These are phyloP conservation scores for Psophocarpus tetragonolobus DNA, from an alignment of 306 rosid genomes.

Conservation along the genomic window DNA sequence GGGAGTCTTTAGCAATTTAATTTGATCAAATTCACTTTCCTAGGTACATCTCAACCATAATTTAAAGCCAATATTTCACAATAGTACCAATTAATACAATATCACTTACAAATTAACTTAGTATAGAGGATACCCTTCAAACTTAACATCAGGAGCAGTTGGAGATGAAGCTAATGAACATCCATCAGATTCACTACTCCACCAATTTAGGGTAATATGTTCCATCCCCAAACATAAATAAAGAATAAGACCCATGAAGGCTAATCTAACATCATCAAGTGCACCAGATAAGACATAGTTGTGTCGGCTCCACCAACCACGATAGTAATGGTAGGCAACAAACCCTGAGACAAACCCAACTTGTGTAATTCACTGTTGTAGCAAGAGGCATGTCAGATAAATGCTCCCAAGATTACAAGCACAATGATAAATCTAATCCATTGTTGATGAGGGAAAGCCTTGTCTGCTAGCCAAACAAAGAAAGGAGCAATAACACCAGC, in stretches of 20 bases:
- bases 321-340: conserved; percentile 52
- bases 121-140: conserved; percentile 44
- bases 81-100: too few species aligned
- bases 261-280: conserved; percentile 68
- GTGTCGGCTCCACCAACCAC: conserved; percentile 68
- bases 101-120: too few species aligned
- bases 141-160: conserved; percentile 46
- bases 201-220: conserved; percentile 50
- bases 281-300: conserved; percentile 65
- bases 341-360: conserved; percentile 68
- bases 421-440: conserved; percentile 61
- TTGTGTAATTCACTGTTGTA: conserved; percentile 61
- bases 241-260: conserved; percentile 66
- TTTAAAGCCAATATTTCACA: too few species aligned
- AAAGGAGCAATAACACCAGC: conserved; percentile 60
- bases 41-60: too few species aligned
- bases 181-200: conserved; percentile 64
- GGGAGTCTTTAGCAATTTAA: too few species aligned
- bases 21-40: too few species aligned
- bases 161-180: conserved; percentile 70
- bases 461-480: conserved; percentile 70
- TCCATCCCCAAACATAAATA: conserved; percentile 57
- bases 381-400: conserved; percentile 61
- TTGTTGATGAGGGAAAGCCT: conserved; percentile 53
- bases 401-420: conserved; percentile 58